Evolutionary conservation across 805 yeast species (phyloP), one percentile per base, ranked within the genome.

Genomic region (Clavispora santaluciae): DNA sequence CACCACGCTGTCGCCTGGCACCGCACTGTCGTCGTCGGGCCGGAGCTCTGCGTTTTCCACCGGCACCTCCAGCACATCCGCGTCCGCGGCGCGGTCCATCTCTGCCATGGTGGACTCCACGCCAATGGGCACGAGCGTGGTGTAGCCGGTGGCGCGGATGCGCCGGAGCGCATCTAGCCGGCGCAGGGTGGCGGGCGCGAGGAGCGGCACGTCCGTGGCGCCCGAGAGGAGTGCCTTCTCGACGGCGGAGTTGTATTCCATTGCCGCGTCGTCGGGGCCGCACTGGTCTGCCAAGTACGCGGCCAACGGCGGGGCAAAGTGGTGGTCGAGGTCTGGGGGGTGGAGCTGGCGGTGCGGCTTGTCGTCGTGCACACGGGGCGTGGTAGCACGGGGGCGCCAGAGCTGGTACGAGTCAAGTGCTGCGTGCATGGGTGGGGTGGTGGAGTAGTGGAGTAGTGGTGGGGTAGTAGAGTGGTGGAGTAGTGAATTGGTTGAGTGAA

Each of bases 261-360:
- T 45, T 45, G 10, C 44, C 16, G 38, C 43, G n/a, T 36, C 39
- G 21, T 41, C 43, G 39, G 48, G 55, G 16, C 54, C 62, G 22
- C 51, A 56, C 41, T 63, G 59, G 16, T 72, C 75, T 3, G 81
- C 68, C 0, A 79, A 68, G 49, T 77, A 78, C 2, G 80, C 76
- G 15, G 76, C 69, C 17, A 78, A 55, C 7, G 83, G 79, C 2
- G 81, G 82, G 1, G 78, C 78, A 45, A 57, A 66, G 36, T 24
- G 26, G 33, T 33, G 22, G 16, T 23, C 18, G 33, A 12, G 10
- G 7, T 28, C 31, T 17, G 35, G 5, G 13, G 18, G 15, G 16
- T 3, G 22, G 22, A 20, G 8, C 28, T 22, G 24, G 45, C 10
- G 33, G 29, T 34, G 28, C 13, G 2, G 22, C 20, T n/a, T 21